Base-by-base conservation (phyloP, 2,329 filamentous ascomycete species). In the Pseudocercospora musae region DNA sequence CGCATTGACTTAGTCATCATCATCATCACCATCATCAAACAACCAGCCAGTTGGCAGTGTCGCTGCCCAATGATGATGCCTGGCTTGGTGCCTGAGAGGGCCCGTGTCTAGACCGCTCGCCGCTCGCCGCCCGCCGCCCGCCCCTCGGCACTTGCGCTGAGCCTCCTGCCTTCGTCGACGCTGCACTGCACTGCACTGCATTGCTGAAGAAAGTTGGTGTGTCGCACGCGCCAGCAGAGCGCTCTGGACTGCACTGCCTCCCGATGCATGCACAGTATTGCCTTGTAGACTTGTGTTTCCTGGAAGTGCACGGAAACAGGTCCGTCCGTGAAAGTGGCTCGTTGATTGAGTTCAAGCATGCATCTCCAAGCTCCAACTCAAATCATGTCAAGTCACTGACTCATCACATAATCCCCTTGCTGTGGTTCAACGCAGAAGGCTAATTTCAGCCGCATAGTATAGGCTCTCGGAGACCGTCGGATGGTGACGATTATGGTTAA, bases 201-300 rank as follows among this genome's bases (percentile, higher is more conserved):
- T 21, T 15, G 48, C 13, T 42, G 53, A 15, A n/a, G 31, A 33
- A 56, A 4, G 1, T 27, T 31, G 52, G 52, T 54, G 52, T 54
- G 52, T 54, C 52, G 52, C 52, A 54, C 52, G 52, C 52, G 18
- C 29, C 52, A 40, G 52, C 21, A 52, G 25, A 54, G 52, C 29
- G 52, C 29, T 40, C 50, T 54, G 50, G 50, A 31, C 48, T 52
- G 25, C 50, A n/a, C 27, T 54, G 50, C 50, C 6, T 20, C 50
- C 50, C 50, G 50, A 31, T 13, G n/a, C n/a, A n/a, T n/a, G n/a
- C n/a, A n/a, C n/a, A n/a, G n/a, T n/a, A n/a, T n/a, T n/a, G n/a
- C n/a, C n/a, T n/a, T n/a, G n/a, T n/a, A n/a, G n/a, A n/a, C n/a
- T 8, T 23, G 20, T 4, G 23, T 50, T 27, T 27, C 48, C 23